Base-by-base conservation (phyloP, 2,329 filamentous ascomycete genomes). In the Curvularia hawaiiensis region DNA sequence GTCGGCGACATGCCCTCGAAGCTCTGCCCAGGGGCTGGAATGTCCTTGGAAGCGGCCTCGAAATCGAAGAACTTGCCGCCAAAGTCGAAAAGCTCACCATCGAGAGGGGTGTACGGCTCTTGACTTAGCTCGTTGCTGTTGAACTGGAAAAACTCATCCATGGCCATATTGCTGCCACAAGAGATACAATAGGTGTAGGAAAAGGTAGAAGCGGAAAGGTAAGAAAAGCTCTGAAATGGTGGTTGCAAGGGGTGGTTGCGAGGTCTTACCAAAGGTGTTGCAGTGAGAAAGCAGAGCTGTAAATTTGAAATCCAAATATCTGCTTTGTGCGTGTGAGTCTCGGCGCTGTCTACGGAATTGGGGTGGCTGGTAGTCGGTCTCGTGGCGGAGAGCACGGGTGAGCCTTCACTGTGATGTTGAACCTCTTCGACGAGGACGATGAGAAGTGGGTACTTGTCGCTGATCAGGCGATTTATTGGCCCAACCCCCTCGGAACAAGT, bases 391-490 rank as follows among this genome's bases (percentile, higher is more conserved):
- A 24, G 22, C 22, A 24, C 22, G 4, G 4, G 22, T 24, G 22
- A 45, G 38, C 6, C 18, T 47, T 47, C 47, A 54, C 38, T 10
- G 45, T 48, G 18, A 31, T 41, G 35, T 40, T 28, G 38, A 48
- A 9, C 40, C 41, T 35, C 26, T 28, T 40, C 20, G 28, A 30
- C 30, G 46, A 35, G 35, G 4, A 14, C 43, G 22, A 28, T 28
- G 45, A 10, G 22, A 33, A 20, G 18, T 47, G 40, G 30, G 18
- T 12, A 50, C 39, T 26, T 20, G 14, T 3, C 28, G 45, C 40
- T 7, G 20, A 47, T 39, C n/a, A 5, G 41, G 57, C 26, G 35
- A n/a, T 40, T 33, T 0, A 58, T 55, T 58, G 56, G 56, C 7
- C 47, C 47, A 51, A 30, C 41, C 56, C 22, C 52, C 28, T 22